Base-by-base conservation (phyloP, 2,329 filamentous ascomycete genomes). In the Colletotrichum acutatum region DNA sequence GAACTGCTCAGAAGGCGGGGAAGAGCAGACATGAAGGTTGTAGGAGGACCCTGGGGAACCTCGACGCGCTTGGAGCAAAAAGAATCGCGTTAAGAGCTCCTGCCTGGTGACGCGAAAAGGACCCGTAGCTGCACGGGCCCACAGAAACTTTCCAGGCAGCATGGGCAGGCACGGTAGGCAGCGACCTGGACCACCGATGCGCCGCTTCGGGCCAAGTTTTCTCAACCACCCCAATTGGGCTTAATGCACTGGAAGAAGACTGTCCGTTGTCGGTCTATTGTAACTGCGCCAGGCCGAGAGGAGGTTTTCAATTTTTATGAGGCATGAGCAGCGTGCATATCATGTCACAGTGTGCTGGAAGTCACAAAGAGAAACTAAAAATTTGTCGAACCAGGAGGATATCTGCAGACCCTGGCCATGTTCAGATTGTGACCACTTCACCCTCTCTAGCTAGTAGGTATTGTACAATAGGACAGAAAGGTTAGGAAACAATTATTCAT, bases 31-130 rank as follows among this genome's bases (percentile, higher is more conserved):
- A 75, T 76, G 75, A 75, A 70, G 60, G 30, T 62, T 60, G 66
- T 32, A 22, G 67, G 49, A 57, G 28, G 60, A 52, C 56, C 26
- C 32, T 34, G 53, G 66, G 62, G 60, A 54, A 76, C 74, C 80
- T 82, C 81, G 80, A 82, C 82, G 81, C 82, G 81, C 78, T 74
- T 82, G 82, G 42, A 49, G 82, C 81, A 83, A 80, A 80, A 78
- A 80, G 76, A 82, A 83, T 64, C 53, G 61, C 61, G 82, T 84
- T 82, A 83, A 84, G 81, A 78, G 53, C 34, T 22, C 54, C 59
- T n/a, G 65, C 32, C 37, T 52, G 16, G 59, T 57, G 56, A 66
- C 72, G 72, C 71, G 69, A 68, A 59, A 42, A 37, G 19, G 42
- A 22, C 42, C 42, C 42, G 62, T 34, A 64, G 22, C 22, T 58